A percentile compares a stretch with the other conserved stretches of the same genome.
phyloP scores from a whole-genome alignment of 768 basidiomycete species.

The Podaxis sp. region DNA sequence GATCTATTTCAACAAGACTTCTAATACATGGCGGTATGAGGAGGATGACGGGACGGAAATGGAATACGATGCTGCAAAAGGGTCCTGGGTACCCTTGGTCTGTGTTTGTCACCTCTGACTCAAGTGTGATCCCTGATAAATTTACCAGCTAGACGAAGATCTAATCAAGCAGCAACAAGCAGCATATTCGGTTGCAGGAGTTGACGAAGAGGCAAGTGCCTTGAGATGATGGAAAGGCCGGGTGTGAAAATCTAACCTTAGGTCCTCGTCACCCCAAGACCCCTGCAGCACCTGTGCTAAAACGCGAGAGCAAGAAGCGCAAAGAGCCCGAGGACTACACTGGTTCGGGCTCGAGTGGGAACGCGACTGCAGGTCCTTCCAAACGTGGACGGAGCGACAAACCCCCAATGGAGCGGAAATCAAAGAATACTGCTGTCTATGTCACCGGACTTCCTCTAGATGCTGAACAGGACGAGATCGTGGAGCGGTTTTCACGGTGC shows the following conservation, averaged over 20 bases:
- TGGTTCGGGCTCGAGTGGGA: constrained; percentile 37
- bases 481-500: constrained; percentile 86
- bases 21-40: constrained; percentile 86
- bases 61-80: constrained; percentile 80
- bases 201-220: constrained; percentile 84
- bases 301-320: constrained; percentile 78
- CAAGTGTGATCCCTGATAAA: constrained; percentile 8
- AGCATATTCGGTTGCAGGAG: constrained; percentile 88
- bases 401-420: constrained; percentile 52
- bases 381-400: constrained; percentile 70
- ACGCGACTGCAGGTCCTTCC: constrained; percentile 45
- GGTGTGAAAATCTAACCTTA: constrained; percentile 17
- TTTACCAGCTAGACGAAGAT: constrained; percentile 79
- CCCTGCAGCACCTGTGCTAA: constrained; percentile 84
- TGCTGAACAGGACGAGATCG: constrained; percentile 70
- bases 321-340: constrained; percentile 75
- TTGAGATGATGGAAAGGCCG: constrained; percentile 13
- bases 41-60: constrained; percentile 88
- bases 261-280: constrained; percentile 45
- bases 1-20: constrained; percentile 74
- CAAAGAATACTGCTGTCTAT: constrained; percentile 93
- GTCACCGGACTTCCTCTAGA: constrained; percentile 82
- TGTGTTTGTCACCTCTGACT: constrained; percentile 30
- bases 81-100: constrained; percentile 84
- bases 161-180: constrained; percentile 88